Base-by-base conservation (phyloP, 2,329 filamentous ascomycete genomes). In the Plenodomus tracheiphilus region DNA sequence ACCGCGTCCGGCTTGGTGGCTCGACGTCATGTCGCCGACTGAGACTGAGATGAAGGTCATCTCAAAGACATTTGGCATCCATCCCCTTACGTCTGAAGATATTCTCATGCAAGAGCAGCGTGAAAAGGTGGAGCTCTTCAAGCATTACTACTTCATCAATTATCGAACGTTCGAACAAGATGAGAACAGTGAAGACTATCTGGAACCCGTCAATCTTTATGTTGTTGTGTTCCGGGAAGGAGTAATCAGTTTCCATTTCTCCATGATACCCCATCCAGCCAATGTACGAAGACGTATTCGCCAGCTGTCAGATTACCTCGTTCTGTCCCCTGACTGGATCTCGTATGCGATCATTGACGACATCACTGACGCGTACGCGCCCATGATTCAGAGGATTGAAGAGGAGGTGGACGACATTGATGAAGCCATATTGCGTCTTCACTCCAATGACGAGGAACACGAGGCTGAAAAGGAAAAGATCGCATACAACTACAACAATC, bases 121-220 rank as follows among this genome's bases (percentile, higher is more conserved):
- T 18, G 94, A 99, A 69, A 99, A 99, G 75, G 94, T 99, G 0
- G 94, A 99, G 71, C 81, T 99, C 1, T 99, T 99, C 79, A 87
- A 90, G 28, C 89, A 96, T 70, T 99, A 99, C 76, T 99, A 99
- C 73, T 97, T 99, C 65, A 90, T 99, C 75, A 97, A 96, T 71
- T 99, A 99, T 72, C 88, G 94, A 15, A 95, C 91, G 0, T 99
- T 99, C 67, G 94, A 99, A 69, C 94, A 97, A 71, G 94, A 99
- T 67, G 85, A 85, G 52, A 87, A 87, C 61, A 96, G 86, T 68
- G 89, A 94, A 48, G 86, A 95, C 66, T 96, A 95, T 69, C 81
- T 99, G 39, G 91, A 97, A 62, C 93, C 94, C 0, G 89, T 99
- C 66, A 96, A 97, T 73, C 91, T 99, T 82, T 99, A 97, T 65